Evolutionary conservation across 2,329 filamentous ascomycete species (phyloP).

Genomic region (Penicillium sp.): DNA sequence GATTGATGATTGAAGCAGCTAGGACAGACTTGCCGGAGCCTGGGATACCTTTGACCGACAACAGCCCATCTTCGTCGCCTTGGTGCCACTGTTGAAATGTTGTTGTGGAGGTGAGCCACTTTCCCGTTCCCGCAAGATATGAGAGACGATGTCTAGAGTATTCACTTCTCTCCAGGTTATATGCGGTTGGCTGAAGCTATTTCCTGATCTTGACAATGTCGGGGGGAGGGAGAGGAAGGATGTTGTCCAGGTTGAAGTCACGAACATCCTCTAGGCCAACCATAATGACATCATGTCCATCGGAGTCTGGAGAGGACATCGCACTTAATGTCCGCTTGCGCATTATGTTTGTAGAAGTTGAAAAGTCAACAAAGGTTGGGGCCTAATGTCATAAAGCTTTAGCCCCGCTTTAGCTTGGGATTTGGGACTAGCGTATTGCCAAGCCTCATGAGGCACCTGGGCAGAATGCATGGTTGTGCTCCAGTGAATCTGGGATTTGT

Average conservation of each 20-base stretch:
- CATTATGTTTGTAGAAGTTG: neutral
- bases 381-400: neutral
- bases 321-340: neutral
- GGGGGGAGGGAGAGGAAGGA: neutral
- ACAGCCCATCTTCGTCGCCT: constrained; percentile 11
- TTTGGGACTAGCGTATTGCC: too few relatives aligned
- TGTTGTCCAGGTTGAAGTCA: neutral
- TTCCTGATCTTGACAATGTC: neutral
- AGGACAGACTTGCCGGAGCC: constrained; percentile 30
- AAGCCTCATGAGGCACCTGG: too few relatives aligned
- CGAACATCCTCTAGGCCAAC: neutral
- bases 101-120: neutral
- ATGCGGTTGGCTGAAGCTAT: neutral
- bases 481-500: too few relatives aligned
- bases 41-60: constrained; percentile 29
- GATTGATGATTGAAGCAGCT: constrained; percentile 21
- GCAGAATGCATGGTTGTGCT: too few relatives aligned
- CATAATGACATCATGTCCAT: neutral
- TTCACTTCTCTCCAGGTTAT: neutral
- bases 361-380: neutral
- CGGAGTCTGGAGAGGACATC: neutral
- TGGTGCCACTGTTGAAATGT: constrained; percentile 20
- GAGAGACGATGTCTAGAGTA: neutral
- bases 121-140: neutral
- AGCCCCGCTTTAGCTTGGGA: neutral